phyloP scores from a whole-genome alignment of 305 asterid genomes.

The Stenogyne calaminthoides region DNA sequence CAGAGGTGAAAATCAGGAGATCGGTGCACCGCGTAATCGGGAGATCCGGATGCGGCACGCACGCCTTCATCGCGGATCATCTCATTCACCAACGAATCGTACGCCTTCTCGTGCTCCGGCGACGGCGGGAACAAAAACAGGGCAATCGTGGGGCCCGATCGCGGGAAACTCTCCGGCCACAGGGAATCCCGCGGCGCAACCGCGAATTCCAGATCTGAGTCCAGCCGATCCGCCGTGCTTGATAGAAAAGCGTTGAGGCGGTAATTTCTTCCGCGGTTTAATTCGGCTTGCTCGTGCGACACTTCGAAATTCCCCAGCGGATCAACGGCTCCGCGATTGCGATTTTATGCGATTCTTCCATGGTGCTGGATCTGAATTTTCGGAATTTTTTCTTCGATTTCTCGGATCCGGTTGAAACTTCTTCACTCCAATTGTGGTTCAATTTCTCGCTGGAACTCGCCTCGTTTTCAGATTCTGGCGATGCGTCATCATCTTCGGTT shows the following conservation, averaged over 20 bases:
- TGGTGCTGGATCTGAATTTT: too few relatives aligned
- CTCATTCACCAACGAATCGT: slow-evolving; percentile 43
- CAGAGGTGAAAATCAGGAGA: slow-evolving; percentile 52
- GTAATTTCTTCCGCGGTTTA: not conserved
- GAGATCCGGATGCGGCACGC: not conserved
- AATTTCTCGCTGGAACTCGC: too few relatives aligned
- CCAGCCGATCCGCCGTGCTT: slow-evolving; percentile 32
- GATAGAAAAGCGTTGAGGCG: slow-evolving; percentile 50
- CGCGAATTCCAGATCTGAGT: slow-evolving; percentile 30
- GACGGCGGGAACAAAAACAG: slow-evolving; percentile 44
- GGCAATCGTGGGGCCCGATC: slow-evolving; percentile 40
- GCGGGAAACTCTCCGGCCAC: slow-evolving; percentile 47
- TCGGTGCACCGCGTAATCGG: slow-evolving; percentile 23
- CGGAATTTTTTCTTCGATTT: too few relatives aligned
- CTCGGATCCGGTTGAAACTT: too few relatives aligned
- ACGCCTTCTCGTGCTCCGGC: slow-evolving; percentile 27
- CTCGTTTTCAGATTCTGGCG: too few relatives aligned
- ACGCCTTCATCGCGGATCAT: slow-evolving; percentile 39
- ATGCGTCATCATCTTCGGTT: too few relatives aligned
- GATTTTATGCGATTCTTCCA: too few relatives aligned
- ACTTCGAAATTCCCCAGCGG: slow-evolving; percentile 39
- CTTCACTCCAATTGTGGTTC: too few relatives aligned
- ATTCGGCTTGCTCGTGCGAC: slow-evolving; percentile 7
- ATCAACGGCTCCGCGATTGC: slow-evolving; percentile 22
- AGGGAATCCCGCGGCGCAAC: slow-evolving; percentile 34